Evolutionary conservation across 768 basidiomycete species (phyloP), one percentile per base, ranked within the genome.

Genomic region (Leccinum subgranulosum): DNA sequence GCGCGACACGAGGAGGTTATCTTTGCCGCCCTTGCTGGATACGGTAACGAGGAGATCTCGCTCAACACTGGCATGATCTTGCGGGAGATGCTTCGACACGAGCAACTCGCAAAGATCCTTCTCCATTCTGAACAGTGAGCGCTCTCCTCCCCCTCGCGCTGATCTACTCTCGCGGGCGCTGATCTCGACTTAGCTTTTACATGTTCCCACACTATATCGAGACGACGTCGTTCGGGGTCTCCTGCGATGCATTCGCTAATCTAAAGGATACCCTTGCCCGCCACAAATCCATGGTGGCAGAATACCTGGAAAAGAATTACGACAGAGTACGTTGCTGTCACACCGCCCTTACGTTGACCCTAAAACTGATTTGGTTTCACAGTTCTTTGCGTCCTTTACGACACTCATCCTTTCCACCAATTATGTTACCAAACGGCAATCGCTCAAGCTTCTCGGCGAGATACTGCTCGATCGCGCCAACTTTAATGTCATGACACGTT

Each of bases 371-470:
- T 4, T n/a, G n/a, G 39, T 39, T 39, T 3, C 4, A 50, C 66
- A 97, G 94, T 99, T 98, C 81, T 99, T 99, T 80, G 83, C 85
- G 29, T 93, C 94, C 53, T 98, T 94, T 77, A 92, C 92, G 15
- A 88, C 88, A 17, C 87, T 99, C 60, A 90, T 98, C 61, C 80
- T 93, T 39, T 98, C 96, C 19, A 82, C 80, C 68, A 98, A 98
- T 79, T 98, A 98, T 71, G 97, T 99, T 56, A 99, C 97, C n/a
- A 98, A 98, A 74, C 91, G 97, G 15, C 97, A 99, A 73, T 98
- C 95, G 1, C 84, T 99, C 65, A 99, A 99, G 75, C 84, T 98
- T 6, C 85, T 99, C 2, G 97, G 97, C 60, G 97, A 99, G 75
- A 98, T 98, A 74, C 79, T 98, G 7, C 86, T 99, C 47, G 97